Evolutionary conservation across 208 protist species (phyloP).

Genomic region (Chromosphaera perkinsii): DNA sequence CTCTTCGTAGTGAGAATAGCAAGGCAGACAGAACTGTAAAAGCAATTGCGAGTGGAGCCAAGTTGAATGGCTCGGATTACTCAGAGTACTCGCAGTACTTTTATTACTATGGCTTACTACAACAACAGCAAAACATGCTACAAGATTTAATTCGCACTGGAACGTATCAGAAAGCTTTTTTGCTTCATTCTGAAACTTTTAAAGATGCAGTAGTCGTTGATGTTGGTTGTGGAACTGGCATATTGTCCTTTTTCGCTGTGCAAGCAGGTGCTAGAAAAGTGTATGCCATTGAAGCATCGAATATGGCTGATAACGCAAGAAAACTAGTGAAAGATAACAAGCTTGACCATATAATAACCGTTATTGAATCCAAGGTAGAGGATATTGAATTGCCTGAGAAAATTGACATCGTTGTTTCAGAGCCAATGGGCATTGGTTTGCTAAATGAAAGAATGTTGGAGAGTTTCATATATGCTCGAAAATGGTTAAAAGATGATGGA

Average conservation of each 20-base stretch:
- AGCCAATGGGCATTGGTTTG: conserved; percentile 50
- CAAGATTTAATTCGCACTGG: conserved; percentile 46
- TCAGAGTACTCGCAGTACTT: conserved; percentile 40
- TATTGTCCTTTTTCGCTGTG: conserved; percentile 49
- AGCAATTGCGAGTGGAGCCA: too few relatives aligned
- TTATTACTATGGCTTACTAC: conserved; percentile 42
- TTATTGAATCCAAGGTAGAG: conserved; percentile 41
- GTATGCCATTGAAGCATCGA: conserved; percentile 47
- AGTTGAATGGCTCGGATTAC: too few relatives aligned
- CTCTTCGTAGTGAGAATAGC: too few relatives aligned
- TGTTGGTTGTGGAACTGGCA: conserved; percentile 46
- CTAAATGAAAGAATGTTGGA: conserved; percentile 57
- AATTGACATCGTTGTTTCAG: conserved; percentile 48
- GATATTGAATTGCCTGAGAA: conserved; percentile 34
- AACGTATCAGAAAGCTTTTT: conserved; percentile 43
- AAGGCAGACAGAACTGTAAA: too few relatives aligned
- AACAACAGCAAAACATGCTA: conserved; percentile 52
- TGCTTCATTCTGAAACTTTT: conserved; percentile 40
- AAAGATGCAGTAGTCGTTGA: conserved; percentile 39
- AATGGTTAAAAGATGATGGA: conserved; percentile 29
- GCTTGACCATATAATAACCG: conserved; percentile 2
- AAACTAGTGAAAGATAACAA: conserved; percentile 34
- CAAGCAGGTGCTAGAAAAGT: conserved; percentile 46
- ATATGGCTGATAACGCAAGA: conserved; percentile 36
- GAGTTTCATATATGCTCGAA: conserved; percentile 27